These are phyloP conservation scores for Capronia epimyces DNA, from an alignment of 2,329 filamentous ascomycete species.

Conservation along the genomic window DNA sequence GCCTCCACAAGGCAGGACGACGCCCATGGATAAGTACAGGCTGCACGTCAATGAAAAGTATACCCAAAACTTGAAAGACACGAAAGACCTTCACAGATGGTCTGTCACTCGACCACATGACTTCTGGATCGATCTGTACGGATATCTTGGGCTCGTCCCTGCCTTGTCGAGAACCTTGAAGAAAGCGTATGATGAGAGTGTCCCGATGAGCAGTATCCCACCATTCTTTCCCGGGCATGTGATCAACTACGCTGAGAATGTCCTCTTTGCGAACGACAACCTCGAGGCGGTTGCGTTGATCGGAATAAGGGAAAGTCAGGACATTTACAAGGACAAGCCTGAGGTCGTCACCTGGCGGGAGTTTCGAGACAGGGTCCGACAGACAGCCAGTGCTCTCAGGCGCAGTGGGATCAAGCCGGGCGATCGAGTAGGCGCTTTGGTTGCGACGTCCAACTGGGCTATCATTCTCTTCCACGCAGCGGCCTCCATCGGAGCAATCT, in stretches of 20 bases:
- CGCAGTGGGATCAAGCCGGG: slow-evolving; percentile 36
- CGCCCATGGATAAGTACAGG: slow-evolving; percentile 16
- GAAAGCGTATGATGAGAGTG: slow-evolving; percentile 36
- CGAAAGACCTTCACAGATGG: slow-evolving; percentile 39
- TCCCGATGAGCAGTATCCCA: slow-evolving; percentile 36
- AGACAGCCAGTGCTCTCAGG: slow-evolving; percentile 36
- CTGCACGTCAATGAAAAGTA: slow-evolving; percentile 17
- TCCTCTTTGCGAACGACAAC: slow-evolving; percentile 34
- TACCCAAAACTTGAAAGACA: slow-evolving; percentile 13
- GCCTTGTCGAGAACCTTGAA: slow-evolving; percentile 31
- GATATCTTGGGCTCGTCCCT: slow-evolving; percentile 33
- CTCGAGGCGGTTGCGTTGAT: slow-evolving; percentile 36
- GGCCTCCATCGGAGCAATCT: slow-evolving; percentile 41
- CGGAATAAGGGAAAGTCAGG: slow-evolving; percentile 37
- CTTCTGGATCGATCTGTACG: slow-evolving; percentile 41
- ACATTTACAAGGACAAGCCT: slow-evolving; percentile 31
- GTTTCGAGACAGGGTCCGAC: slow-evolving; percentile 36
- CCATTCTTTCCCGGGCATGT: slow-evolving; percentile 35
- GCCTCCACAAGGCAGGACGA: neutral
- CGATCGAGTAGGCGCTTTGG: slow-evolving; percentile 39
- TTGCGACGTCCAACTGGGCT: slow-evolving; percentile 40
- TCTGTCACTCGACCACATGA: slow-evolving; percentile 36
- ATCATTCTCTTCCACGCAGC: slow-evolving; percentile 39
- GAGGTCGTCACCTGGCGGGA: slow-evolving; percentile 37
- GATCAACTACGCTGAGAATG: slow-evolving; percentile 40